Evolutionary conservation across 495 filamentous ascomycete genomes (phyloP), one percentile per base, ranked within the genome.

Genomic region (Podospora fimiseda): DNA sequence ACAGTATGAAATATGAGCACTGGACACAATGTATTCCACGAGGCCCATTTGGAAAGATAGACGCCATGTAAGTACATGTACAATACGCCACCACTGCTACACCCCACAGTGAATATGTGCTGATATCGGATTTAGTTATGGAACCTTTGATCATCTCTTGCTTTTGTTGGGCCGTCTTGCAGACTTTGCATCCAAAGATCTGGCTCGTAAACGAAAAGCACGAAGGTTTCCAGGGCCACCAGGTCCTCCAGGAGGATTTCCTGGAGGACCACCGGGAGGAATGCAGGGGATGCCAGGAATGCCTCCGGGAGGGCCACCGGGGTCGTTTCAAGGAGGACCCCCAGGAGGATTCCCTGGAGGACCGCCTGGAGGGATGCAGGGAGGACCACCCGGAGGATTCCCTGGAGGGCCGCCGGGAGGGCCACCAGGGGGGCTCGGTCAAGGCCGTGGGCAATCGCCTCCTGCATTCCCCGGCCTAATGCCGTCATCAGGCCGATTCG

Each of bases 11-110:
- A 37, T 95, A 87, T 60, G 73, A 81, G 18, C 74, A 79, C 43
- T 96, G 90, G 88, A 80, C 80, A 16, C 84, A 89, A 58, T 94
- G 89, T 58, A 88, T 88, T 23, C 93, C 93, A 2, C 79, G 93
- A 58, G 88, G 86, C 11, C 83, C 83, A 1, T 75, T 94, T 16
- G 90, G 89, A 23, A 83, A 81, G 52, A 68, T 86, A 7, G 89
- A 91, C 59, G 85, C 89, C 14, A 81, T 91, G 56, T 80, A 64
- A 68, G 77, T 63, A n/a, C 5, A 14, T 37, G 19, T 20, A 2
- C 1, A 14, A 9, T 8, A 5, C 38, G n/a, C n/a, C n/a, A n/a
- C n/a, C n/a, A n/a, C n/a, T n/a, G n/a, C n/a, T n/a, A n/a, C n/a
- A n/a, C n/a, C n/a, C 20, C 13, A 21, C 3, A 11, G 9, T 3